phyloP scores from a whole-genome alignment of 768 basidiomycete species.

The Mycena leptocephala region DNA sequence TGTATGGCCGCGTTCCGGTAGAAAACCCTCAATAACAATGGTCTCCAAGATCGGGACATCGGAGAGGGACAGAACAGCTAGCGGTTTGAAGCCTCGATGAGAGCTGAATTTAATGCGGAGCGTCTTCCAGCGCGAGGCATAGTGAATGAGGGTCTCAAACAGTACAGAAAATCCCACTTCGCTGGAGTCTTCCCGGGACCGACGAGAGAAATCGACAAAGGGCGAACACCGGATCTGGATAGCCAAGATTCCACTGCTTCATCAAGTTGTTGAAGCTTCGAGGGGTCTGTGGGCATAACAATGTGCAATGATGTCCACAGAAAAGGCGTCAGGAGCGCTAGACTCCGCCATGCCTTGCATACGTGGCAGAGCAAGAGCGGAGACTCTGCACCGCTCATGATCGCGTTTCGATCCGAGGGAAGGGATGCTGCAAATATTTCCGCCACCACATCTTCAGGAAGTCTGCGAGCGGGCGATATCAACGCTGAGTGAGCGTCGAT shows the following conservation, averaged over 20 bases:
- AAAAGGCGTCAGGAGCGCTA: neutral
- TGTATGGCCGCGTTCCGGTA: too few species aligned
- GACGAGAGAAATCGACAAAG: neutral
- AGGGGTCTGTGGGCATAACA: neutral
- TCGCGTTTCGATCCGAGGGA: neutral
- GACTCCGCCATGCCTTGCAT: neutral
- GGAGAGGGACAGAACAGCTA: neutral
- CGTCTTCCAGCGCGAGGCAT: neutral
- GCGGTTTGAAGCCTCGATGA: neutral
- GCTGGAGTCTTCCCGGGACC: too few species aligned
- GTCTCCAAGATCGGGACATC: conserved; percentile 4
- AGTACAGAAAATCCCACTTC: neutral
- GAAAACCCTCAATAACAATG: neutral
- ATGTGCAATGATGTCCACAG: conserved; percentile 11
- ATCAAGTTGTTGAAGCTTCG: neutral
- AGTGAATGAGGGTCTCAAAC: neutral
- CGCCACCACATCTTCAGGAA: neutral
- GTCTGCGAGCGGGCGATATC: conserved; percentile 4
- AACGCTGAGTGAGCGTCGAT: too few species aligned
- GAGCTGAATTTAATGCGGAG: neutral
- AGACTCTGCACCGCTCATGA: neutral
- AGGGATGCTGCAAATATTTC: conserved; percentile 10
- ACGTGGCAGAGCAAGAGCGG: conserved; percentile 1
- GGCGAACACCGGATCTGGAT: neutral
- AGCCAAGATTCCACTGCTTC: neutral